Conservation (phyloP, 495 filamentous ascomycete genomes). For the Podospora appendiculata region DNA sequence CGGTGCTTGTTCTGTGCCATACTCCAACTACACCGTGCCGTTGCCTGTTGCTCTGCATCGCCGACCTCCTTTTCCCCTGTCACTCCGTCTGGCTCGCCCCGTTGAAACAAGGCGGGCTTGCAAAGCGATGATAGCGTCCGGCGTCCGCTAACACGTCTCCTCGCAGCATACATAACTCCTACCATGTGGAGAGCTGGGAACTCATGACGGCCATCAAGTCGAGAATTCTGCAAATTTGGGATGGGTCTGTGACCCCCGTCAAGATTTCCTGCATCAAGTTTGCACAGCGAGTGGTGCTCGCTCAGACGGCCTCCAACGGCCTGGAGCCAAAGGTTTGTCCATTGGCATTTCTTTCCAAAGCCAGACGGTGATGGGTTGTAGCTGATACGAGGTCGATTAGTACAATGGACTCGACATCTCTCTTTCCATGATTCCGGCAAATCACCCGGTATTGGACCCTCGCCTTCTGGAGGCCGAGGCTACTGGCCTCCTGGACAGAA, state of each 20-base stretch:
- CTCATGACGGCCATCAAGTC: slow-evolving; percentile 83
- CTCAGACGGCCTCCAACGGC: slow-evolving; percentile 77
- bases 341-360: slow-evolving; percentile 3
- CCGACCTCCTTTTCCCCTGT: too few species aligned
- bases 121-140: too few species aligned
- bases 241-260: slow-evolving; percentile 65
- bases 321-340: slow-evolving; percentile 72
- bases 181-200: slow-evolving; percentile 76
- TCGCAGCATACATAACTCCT: slow-evolving; percentile 71
- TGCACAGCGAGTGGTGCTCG: slow-evolving; percentile 82
- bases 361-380: slow-evolving; percentile 19
- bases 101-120: too few species aligned
- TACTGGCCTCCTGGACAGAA: slow-evolving; percentile 78
- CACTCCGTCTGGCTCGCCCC: too few species aligned
- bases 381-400: slow-evolving; percentile 29
- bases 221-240: slow-evolving; percentile 82
- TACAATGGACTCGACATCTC: slow-evolving; percentile 84
- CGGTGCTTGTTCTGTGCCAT: neutral
- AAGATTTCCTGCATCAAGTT: slow-evolving; percentile 96
- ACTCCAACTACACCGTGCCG: too few species aligned
- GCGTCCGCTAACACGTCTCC: neutral
- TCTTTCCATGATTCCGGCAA: slow-evolving; percentile 72
- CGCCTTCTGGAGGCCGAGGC: slow-evolving; percentile 84
- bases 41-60: neutral
- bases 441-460: slow-evolving; percentile 68